phyloP scores from a whole-genome alignment of 1,284 basidiomycete species.

The Melampsora occidentalis region DNA sequence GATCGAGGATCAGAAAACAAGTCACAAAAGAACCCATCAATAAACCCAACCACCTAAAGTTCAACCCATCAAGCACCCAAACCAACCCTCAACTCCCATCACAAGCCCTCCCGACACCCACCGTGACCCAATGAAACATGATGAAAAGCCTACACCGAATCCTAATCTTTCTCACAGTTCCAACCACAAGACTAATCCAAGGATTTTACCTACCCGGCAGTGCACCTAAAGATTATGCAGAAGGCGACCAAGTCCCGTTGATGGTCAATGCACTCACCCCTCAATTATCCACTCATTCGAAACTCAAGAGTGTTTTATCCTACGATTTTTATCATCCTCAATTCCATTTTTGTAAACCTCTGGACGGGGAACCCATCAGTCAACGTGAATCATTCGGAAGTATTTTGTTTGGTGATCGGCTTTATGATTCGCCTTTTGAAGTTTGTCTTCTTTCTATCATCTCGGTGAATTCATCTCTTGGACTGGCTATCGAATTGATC shows the following conservation, averaged over 20 bases:
- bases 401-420: constrained; percentile 91
- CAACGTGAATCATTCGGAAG: constrained; percentile 86
- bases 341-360: constrained; percentile 83
- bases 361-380: constrained; percentile 66
- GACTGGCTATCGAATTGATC: constrained; percentile 5
- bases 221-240: constrained; percentile 53
- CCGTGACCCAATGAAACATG: too few species aligned
- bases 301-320: constrained; percentile 24
- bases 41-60: too few species aligned
- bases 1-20: too few species aligned
- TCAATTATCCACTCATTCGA: constrained; percentile 44
- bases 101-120: too few species aligned
- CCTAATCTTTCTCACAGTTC: too few species aligned
- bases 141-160: too few species aligned
- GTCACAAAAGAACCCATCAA: too few species aligned
- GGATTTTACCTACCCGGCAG: constrained; percentile 55
- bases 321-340: constrained; percentile 77
- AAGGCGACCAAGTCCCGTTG: constrained; percentile 53
- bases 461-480: too few species aligned
- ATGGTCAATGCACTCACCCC: constrained; percentile 52
- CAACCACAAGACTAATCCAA: too few species aligned
- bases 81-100: too few species aligned
- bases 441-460: constrained; percentile 56
- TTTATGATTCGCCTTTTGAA: constrained; percentile 84
- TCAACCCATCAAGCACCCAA: too few species aligned